Evolutionary conservation across 2,329 filamentous ascomycete genomes (phyloP), one percentile per base, ranked within the genome.

Genomic region (Fusarium sp.): DNA sequence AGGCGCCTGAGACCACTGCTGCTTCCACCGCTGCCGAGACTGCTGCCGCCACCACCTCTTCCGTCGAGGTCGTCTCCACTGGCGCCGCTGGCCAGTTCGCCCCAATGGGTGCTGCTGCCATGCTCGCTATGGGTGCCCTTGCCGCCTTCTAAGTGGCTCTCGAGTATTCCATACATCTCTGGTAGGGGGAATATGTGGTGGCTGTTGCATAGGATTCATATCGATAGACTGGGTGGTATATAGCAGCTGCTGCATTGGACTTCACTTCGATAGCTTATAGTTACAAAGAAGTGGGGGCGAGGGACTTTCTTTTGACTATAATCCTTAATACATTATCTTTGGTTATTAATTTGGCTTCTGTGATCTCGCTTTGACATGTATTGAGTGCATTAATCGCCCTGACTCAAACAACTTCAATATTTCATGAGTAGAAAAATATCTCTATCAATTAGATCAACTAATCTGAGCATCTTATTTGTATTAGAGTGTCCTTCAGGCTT

Each of bases 71-170:
- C 29, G 60, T 62, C n/a, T 52, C 60, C 60, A 62, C 60, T 20
- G 45, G 16, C 22, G 60, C 40, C 14, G 60, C 60, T 27, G 60
- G 9, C 13, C 60, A 62, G 20, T 20, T 62, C 29, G 59, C 29
- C 40, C 27, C 60, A 22, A 62, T 62, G 40, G 60, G 60, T 22
- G 60, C 34, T 37, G 60, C 60, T 62, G 60, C 60, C 31, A 52
- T 62, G 38, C 45, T 62, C 40, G 60, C 40, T 20, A 24, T 62
- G n/a, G 60, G 60, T 62, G 60, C 42, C 6, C 40, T 62, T 52
- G 47, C 47, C 60, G 60, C 60, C 45, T 31, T 52, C 27, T 62
- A 62, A 60, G 57, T 31, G 47, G 47, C 18, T 31, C 27, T n/a
- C 27, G 18, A 31, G 27, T 31, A 20, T n/a, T 52, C 27, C 11